Evolutionary conservation across 2,329 filamentous ascomycete genomes (phyloP), one percentile per base, ranked within the genome.

Genomic region (Huntiella moniliformis): DNA sequence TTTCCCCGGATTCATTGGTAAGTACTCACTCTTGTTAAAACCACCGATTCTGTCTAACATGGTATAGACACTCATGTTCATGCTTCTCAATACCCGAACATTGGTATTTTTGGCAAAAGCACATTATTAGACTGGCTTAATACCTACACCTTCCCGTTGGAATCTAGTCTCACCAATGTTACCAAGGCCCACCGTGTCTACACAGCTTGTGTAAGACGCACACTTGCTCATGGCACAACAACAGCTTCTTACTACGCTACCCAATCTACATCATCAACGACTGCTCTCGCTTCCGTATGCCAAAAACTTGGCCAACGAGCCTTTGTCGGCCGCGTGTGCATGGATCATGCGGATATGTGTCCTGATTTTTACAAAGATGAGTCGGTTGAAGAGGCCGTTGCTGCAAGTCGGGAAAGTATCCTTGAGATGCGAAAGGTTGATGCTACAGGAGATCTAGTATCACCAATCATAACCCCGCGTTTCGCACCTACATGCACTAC

Each of bases 171-270:
- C 50, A 63, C 68, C 5, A 67, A 75, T 51, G 63, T 76, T 4
- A 52, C 63, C 46, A 76, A 73, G 55, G 85, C 86, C 1, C 67
- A 67, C 11, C 67, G 66, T 33, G 77, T 92, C 51, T 98, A 96
- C 63, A 70, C 71, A 17, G 78, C 80, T 48, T 80, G 83, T 52
- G 74, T 98, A 52, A 68, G 75, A 28, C 77, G 83, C 40, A 94
- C 86, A 0, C 73, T 98, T 8, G 73, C 83, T 16, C 77, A 95
- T 58, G 91, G 91, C 51, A 98, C 91, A 7, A 98, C 91, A 0
- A 91, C 83, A 8, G 86, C 86, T 4, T 75, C 84, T n/a, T 96
- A 96, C 68, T 96, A 82, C 60, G 88, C 88, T 49, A 96, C 91
- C 18, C 77, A 85, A 51, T 79, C 93, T 58, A 82, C 93, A 1